phyloP scores from a whole-genome alignment of 441 rosid species.

The Manihot esculenta region DNA sequence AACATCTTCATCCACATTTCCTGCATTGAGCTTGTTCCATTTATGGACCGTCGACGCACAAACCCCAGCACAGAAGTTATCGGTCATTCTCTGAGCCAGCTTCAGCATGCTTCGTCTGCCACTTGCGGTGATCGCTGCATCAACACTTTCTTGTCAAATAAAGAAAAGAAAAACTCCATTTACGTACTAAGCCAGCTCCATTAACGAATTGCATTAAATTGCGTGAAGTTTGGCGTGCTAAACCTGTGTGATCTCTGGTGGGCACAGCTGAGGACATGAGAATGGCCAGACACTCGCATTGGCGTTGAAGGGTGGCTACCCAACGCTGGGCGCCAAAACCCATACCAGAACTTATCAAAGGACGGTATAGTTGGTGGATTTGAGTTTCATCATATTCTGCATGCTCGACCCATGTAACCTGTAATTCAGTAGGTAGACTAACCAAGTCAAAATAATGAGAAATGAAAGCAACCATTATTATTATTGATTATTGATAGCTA shows the following conservation, averaged over 20 bases:
- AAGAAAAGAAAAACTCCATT: no score
- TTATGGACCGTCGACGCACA: conserved; percentile 71
- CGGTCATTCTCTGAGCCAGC: conserved; percentile 88
- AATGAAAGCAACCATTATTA: background rate
- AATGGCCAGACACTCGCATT: conserved; percentile 75
- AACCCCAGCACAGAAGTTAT: conserved; percentile 83
- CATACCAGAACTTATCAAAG: conserved; percentile 63
- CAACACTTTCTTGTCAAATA: no score
- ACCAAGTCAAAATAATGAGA: no score
- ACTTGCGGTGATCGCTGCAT: conserved; percentile 57
- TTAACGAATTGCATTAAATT: no score
- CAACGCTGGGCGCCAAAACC: conserved; percentile 92
- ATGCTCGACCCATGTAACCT: conserved; percentile 98
- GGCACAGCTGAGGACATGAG: conserved; percentile 55
- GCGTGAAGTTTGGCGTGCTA: background rate
- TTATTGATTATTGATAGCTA: background rate
- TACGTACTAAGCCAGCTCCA: no score
- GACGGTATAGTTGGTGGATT: conserved; percentile 65
- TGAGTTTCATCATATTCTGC: conserved; percentile 68
- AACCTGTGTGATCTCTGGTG: conserved; percentile 51
- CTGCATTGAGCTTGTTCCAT: conserved; percentile 78
- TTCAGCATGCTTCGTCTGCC: conserved; percentile 87
- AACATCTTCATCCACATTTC: conserved; percentile 76
- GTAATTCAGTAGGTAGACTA: conserved; percentile 4
- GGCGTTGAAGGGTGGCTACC: conserved; percentile 92